Evolutionary conservation across 208 protist species (phyloP), one percentile per base, ranked within the genome.

Genomic region (Leishmania major): DNA sequence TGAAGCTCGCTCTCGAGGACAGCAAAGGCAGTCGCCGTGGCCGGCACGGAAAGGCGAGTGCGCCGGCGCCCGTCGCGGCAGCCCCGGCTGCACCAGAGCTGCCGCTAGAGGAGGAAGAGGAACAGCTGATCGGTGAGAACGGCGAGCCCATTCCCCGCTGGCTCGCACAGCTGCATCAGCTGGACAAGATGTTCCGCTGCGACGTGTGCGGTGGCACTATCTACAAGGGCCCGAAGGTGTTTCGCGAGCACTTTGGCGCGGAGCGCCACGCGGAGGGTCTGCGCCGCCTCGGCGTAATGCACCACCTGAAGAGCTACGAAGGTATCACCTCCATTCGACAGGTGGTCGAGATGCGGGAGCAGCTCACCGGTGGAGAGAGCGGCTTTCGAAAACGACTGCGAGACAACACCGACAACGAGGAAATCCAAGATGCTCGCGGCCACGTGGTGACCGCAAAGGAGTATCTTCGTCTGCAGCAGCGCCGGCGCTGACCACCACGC

Each of bases 201-300:
- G 95, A 96, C 55, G 91, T 97, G 8, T 97, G 95, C 81, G 95
- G 95, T 69, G 93, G 93, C n/a, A 94, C 91, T 15, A 87, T 97
- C 7, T 97, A 96, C 85, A 86, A 94, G 35, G 95, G 95, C 0
- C 95, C 93, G 35, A 95, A 96, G 77, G 83, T 91, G n/a, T 97
- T 96, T 66, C 90, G 89, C 64, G 92, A 96, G 77, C 95, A 97
- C 86, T 97, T 97, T 82, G 93, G 90, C 0, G 88, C 87, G 11
- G 93, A 97, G 76, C 90, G 93, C 0, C 95, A 97, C 80, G 87
- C 92, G 22, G 92, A 96, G 76, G 95, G 95, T 47, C 89, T 97
- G 51, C 92, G 93, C 28, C 88, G 90, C 1, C 80, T 97, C 25
- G 92, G 93, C 45, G 90, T 97, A 7, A 94, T 87, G 60, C 76